A percentile compares a stretch with the other conserved stretches of the same genome.
Evolutionary conservation across 148 eudicot genomes (phyloP).

Genomic region (Agrostemma githago): DNA sequence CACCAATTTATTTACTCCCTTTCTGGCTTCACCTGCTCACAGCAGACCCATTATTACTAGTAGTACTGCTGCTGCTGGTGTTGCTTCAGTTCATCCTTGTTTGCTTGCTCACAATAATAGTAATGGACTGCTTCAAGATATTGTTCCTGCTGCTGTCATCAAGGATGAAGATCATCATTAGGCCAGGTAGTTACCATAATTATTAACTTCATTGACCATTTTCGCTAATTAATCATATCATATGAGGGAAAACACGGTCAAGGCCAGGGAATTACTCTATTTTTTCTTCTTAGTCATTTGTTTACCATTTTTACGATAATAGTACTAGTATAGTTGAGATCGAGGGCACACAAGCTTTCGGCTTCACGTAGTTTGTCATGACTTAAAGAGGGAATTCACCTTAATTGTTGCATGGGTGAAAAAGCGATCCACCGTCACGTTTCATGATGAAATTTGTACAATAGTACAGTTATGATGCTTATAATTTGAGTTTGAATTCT

Average conservation of each 20-base stretch:
- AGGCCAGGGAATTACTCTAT: too few species aligned
- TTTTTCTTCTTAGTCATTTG: too few species aligned
- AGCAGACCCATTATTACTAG: conserved; percentile 22
- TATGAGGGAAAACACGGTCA: too few species aligned
- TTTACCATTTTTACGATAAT: too few species aligned
- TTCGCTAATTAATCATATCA: not conserved
- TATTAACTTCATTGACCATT: not conserved
- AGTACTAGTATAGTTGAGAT: too few species aligned
- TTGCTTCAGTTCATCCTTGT: conserved; percentile 9
- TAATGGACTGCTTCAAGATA: conserved; percentile 62
- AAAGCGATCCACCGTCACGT: not conserved
- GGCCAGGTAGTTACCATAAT: not conserved
- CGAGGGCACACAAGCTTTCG: conserved; percentile 30
- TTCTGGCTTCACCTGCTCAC: conserved; percentile 11
- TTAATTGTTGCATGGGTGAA: not conserved
- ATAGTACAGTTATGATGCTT: too few species aligned
- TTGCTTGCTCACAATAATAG: conserved; percentile 24
- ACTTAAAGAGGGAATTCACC: conserved; percentile 11
- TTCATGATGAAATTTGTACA: not conserved
- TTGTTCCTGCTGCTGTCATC: conserved; percentile 32
- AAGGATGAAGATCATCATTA: conserved; percentile 20
- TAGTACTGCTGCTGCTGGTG: conserved; percentile 18
- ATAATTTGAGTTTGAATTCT: too few species aligned
- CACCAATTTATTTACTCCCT: conserved; percentile 17
- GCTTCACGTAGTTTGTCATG: conserved; percentile 17